These are phyloP conservation scores for Zychaea mexicana DNA, from an alignment of 371 early-diverging fungal species.

Conservation along the genomic window DNA sequence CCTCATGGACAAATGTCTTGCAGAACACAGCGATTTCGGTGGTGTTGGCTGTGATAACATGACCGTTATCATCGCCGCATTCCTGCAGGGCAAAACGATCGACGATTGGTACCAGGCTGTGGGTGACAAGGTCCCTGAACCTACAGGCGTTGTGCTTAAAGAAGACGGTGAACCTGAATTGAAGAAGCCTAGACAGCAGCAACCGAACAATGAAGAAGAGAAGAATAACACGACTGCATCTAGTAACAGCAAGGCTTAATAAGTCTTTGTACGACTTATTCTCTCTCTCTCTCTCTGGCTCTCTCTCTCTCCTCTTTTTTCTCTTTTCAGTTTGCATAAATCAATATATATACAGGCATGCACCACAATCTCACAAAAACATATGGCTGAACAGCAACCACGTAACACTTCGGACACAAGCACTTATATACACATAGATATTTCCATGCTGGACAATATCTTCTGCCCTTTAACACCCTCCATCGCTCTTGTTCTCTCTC, in stretches of 20 bases:
- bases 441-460: no score
- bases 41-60: constrained; percentile 99
- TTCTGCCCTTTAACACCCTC: no score
- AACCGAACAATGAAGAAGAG: no score
- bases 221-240: neutral
- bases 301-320: neutral
- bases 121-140: constrained; percentile 9
- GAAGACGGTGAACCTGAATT: constrained; percentile 11
- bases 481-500: no score
- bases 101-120: constrained; percentile 68
- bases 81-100: constrained; percentile 74
- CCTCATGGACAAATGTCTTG: constrained; percentile 91
- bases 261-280: neutral
- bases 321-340: neutral
- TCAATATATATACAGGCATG: neutral
- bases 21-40: constrained; percentile 76
- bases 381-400: neutral
- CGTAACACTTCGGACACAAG: neutral
- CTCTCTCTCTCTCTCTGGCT: neutral
- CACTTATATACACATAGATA: neutral
- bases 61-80: constrained; percentile 91
- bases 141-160: constrained; percentile 7
- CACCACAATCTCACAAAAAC: no score
- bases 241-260: constrained; percentile 1
- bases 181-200: constrained; percentile 14